Evolutionary conservation across 2,329 filamentous ascomycete genomes (phyloP), one percentile per base, ranked within the genome.

Genomic region (Hypoxylon sp.): DNA sequence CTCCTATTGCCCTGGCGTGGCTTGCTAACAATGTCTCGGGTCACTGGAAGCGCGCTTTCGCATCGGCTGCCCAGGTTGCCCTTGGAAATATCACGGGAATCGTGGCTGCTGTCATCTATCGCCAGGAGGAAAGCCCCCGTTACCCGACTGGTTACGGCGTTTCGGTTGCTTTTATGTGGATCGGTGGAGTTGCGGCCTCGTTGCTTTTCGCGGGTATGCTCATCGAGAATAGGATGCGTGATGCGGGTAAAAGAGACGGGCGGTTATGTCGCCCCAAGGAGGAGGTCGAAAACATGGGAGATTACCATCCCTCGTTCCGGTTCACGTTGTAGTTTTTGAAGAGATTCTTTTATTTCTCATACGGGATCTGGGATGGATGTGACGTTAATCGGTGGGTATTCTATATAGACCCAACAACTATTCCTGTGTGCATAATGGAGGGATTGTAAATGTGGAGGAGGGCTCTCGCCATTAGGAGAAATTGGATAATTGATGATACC

Each of bases 1-100:
- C 76, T 13, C 80, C 81, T 5, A 74, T 81, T 31, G 72, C 75
- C 0, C 72, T 87, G 14, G 81, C 80, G 1, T 87, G 85, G 85
- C 80, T 87, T 1, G 77, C 81, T 9, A 87, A 87, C 76, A 87
- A 88, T 65, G 75, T 87, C 0, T 82, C 83, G 0, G 86, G 85
- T 0, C 82, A 84, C 62, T 86, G 84, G 69, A 88, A 87, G 74
- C 82, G 83, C 47, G 81, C 85, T 3, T 82, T 84, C 31, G 81
- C 82, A 1, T 81, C 84, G 11, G 82, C 81, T 0, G 81, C 85
- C 70, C 84, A 86, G 72, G 82, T 87, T 37, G 81, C 78, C 0
- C 77, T 87, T 24, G 85, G 85, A 0, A 86, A 86, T 74, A n/a
- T 82, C 13, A 77, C 76, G 0, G 82, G 82, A 17, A 70, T 81